Base-by-base conservation (phyloP, 768 basidiomycete genomes). In the Tylopilus subfusipes region DNA sequence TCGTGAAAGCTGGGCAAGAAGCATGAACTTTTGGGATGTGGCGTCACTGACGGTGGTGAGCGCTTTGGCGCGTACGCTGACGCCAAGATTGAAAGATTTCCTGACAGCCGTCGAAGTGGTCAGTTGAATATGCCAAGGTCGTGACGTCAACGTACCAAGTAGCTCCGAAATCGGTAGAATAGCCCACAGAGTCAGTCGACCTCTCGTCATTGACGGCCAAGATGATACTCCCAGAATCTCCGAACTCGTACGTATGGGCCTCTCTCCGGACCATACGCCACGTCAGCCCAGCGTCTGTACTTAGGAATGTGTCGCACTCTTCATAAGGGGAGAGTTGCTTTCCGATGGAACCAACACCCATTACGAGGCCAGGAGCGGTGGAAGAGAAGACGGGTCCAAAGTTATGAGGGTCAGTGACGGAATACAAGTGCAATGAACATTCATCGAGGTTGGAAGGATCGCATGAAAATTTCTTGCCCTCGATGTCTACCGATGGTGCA, bases 211-310 rank as follows among this genome's bases (percentile, higher is more conserved):
- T 86, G 4, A 93, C 82, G 24, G 86, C 75, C 12, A 98, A 82
- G 30, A 90, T 62, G 29, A 98, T 81, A 62, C 88, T 88, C 0
- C 81, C 97, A 63, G 80, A 79, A 64, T 97, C 97, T 6, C 97
- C 97, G 68, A 98, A 95, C 72, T 98, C 95, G 64, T 98, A 98
- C 72, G 94, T 93, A 67, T 92, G 86, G 0, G 96, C 90, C 22
- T 86, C 84, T 49, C 71, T 73, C 40, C 76, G 75, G 11, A 86
- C 78, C 87, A 92, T 93, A 22, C 63, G 73, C 96, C 97, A 99
- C 6, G 82, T 82, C 14, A 93, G 61, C 1, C 97, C 97, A 0
- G 86, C 94, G 63, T 99, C 92, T 0, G 79, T 87, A 61, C 92
- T 95, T 55, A 98, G 68, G 76, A 97, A 99, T 0, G 96, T 98